Conservation (phyloP, 1,139 yeast genomes). For the Debaryomycetaceae sp. region DNA sequence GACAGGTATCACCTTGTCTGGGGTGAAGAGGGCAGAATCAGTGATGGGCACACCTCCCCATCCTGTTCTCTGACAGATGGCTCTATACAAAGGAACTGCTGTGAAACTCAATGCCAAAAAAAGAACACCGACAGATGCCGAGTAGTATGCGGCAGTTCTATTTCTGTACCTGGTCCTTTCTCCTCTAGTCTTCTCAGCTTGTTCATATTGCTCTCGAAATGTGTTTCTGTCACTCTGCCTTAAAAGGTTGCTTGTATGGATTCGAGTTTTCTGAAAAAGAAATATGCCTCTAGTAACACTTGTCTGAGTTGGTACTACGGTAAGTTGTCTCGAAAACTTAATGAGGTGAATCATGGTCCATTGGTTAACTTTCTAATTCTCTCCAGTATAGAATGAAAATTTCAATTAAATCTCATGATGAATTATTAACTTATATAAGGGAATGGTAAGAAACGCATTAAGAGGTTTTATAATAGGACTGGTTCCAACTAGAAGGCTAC, state of each 20-base stretch:
- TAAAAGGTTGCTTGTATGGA: not conserved
- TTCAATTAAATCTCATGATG: not conserved
- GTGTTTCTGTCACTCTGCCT: not conserved
- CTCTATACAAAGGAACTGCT: conserved; percentile 90
- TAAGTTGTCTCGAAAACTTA: no score
- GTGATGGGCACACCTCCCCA: conserved; percentile 96
- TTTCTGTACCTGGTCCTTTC: conserved; percentile 30
- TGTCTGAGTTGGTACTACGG: no score
- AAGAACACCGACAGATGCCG: conserved; percentile 65
- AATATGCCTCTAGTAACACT: no score
- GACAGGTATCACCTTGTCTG: conserved; percentile 85
- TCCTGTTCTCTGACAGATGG: conserved; percentile 92
- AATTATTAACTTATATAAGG: not conserved
- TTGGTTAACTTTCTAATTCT: not conserved
- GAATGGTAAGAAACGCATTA: not conserved
- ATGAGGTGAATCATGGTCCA: not conserved
- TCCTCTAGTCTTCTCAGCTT: conserved; percentile 19
- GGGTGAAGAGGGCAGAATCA: conserved; percentile 72
- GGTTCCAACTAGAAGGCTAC: not conserved
- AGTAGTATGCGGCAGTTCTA: conserved; percentile 64
- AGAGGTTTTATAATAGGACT: not conserved
- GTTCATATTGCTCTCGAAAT: conserved; percentile 2
- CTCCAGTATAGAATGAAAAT: not conserved
- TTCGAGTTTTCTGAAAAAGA: not conserved
- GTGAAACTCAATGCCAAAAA: conserved; percentile 83